Evolutionary conservation across 2,329 filamentous ascomycete genomes (phyloP), one percentile per base, ranked within the genome.

Genomic region (Davidsoniella virescens): DNA sequence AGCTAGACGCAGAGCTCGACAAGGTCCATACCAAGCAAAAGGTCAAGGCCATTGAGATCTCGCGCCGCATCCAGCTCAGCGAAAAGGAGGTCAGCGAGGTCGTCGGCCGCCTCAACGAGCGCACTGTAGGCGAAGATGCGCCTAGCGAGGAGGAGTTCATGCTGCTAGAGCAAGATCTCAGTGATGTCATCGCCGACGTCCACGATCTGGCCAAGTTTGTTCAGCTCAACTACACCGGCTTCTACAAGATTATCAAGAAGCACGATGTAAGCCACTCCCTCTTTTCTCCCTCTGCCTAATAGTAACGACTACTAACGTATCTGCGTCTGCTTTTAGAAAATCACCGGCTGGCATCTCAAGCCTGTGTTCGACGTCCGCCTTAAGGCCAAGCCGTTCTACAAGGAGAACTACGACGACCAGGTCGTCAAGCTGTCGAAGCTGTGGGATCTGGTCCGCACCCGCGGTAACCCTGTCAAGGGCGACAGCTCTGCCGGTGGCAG

Each of bases 221-320:
- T 5, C 90, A 95, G 69, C 70, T 98, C 62, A 98, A 98, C 68
- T 98, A 98, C 63, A 96, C 90, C 0, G 92, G 92, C 4, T 98
- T 98, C 64, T 93, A 95, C 71, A 98, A 98, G 73, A 98, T 98
- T 56, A 94, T 98, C 67, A 98, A 98, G 74, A 98, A 98, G 73
- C 92, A 98, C 65, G 92, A 95, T 68, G 85, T 90, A 66, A 58
- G 83, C 55, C 42, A 49, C 46, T 10, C 20, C 41, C 29, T 38
- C n/a, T 23, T 4, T 29, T 26, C n/a, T 20, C 9, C 14, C 14
- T 9, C 33, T 38, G 2, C 38, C 20, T 20, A 25, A 14, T 33
- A 44, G 37, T 46, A 38, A 44, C 57, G 4, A 14, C 20, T 3
- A 43, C 53, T 62, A 54, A 63, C 56, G n/a, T n/a, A 10, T 12